These are phyloP conservation scores for Psilocybe cubensis DNA, from an alignment of 768 basidiomycete species.

Conservation along the genomic window DNA sequence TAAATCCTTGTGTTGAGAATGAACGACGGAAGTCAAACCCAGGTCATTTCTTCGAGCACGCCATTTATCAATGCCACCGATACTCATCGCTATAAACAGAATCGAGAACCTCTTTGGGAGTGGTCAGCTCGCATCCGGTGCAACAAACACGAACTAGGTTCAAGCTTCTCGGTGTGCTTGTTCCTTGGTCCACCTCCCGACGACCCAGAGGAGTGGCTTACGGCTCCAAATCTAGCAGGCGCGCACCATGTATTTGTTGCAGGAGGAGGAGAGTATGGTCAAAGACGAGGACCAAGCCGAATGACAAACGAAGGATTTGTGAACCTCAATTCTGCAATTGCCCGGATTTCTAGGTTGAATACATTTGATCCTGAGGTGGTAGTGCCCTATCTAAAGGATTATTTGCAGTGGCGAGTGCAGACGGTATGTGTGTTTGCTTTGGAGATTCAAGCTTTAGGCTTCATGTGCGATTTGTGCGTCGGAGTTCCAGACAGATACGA, in stretches of 20 bases:
- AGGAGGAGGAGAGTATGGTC: constrained; percentile 39
- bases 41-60: too few relatives aligned
- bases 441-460: neutral
- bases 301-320: constrained; percentile 42
- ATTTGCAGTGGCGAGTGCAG: constrained; percentile 45
- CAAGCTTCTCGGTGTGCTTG: constrained; percentile 44
- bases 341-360: constrained; percentile 25
- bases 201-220: constrained; percentile 41
- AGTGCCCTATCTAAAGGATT: constrained; percentile 39
- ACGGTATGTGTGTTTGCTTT: constrained; percentile 30
- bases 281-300: constrained; percentile 28
- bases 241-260: constrained; percentile 40
- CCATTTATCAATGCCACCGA: too few relatives aligned
- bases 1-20: too few relatives aligned
- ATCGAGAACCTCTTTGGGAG: constrained; percentile 32
- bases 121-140: constrained; percentile 47
- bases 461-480: neutral
- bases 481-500: constrained; percentile 25
- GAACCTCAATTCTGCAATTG: constrained; percentile 41
- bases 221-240: constrained; percentile 41
- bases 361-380: constrained; percentile 42
- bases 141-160: constrained; percentile 45
- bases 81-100: too few relatives aligned
- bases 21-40: too few relatives aligned
- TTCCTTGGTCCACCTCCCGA: constrained; percentile 48